Conservation (phyloP, 192 early-diverging fungal genomes). For the Coemansia sp. region DNA sequence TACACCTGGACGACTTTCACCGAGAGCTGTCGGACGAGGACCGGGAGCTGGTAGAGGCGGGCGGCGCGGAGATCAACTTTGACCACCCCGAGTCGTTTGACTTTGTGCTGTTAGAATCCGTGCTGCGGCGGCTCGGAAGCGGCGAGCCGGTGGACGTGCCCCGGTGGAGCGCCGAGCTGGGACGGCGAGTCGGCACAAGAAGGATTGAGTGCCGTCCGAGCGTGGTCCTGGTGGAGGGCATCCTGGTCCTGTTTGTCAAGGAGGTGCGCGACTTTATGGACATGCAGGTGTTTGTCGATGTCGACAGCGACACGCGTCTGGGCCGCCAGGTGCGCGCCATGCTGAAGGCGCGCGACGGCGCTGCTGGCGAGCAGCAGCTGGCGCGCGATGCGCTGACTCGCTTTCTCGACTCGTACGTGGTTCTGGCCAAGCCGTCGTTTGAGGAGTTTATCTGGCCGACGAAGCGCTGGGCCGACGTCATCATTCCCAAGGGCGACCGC, state of each 20-base stretch:
- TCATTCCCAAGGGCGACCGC: slow-evolving; percentile 62
- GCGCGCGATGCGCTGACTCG: slow-evolving; percentile 36
- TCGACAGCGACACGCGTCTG: slow-evolving; percentile 77
- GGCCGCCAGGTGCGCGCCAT: slow-evolving; percentile 33
- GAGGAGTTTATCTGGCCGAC: slow-evolving; percentile 84
- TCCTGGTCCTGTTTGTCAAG: slow-evolving; percentile 67
- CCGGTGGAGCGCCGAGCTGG: slow-evolving; percentile 57
- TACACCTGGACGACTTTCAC: slow-evolving; percentile 67
- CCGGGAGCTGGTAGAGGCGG: slow-evolving; percentile 41
- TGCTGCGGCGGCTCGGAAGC: slow-evolving; percentile 50
- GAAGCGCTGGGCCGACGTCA: slow-evolving; percentile 72
- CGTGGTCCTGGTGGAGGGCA: slow-evolving; percentile 76
- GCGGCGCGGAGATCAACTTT: slow-evolving; percentile 54
- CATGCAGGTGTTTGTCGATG: slow-evolving; percentile 81
- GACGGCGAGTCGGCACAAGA: slow-evolving; percentile 11
- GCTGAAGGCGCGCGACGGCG: slow-evolving; percentile 13
- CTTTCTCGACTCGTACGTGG: slow-evolving; percentile 66
- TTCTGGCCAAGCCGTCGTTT: slow-evolving; percentile 78
- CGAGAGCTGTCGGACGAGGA: slow-evolving; percentile 56
- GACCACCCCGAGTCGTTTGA: slow-evolving; percentile 79
- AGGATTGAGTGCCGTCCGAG: slow-evolving; percentile 49
- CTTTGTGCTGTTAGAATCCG: slow-evolving; percentile 59
- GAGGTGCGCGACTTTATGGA: slow-evolving; percentile 63
- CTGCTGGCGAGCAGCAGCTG: slow-evolving; percentile 13
- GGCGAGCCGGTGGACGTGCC: slow-evolving; percentile 57